A percentile compares a stretch with the other conserved stretches of the same genome.
These are phyloP conservation scores for Globisporangium splendens DNA, from an alignment of 352 stramenopile species.

Conservation along the genomic window DNA sequence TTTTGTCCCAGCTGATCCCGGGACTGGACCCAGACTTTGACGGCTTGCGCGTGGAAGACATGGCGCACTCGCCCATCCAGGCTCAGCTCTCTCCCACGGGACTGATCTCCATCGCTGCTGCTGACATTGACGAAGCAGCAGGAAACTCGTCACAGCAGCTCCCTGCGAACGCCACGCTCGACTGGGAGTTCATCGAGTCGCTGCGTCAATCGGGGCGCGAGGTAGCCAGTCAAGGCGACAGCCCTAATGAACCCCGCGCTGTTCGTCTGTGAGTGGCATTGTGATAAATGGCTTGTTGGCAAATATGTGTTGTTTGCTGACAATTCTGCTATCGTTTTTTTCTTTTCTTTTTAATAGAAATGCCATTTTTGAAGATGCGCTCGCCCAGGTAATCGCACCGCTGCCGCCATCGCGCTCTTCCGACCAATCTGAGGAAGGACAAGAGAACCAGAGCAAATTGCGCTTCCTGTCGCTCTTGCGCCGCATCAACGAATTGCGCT, in stretches of 20 bases:
- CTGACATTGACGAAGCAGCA: slow-evolving; percentile 73
- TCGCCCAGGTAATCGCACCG: slow-evolving; percentile 19
- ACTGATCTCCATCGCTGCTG: slow-evolving; percentile 80
- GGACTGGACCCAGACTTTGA: slow-evolving; percentile 41
- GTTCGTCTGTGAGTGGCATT: slow-evolving; percentile 3
- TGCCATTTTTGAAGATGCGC: slow-evolving; percentile 15
- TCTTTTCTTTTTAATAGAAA: slow-evolving; percentile 3
- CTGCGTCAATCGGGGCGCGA: slow-evolving; percentile 30
- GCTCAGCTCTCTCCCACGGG: slow-evolving; percentile 67
- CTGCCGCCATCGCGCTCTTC: slow-evolving; percentile 22
- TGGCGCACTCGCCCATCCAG: slow-evolving; percentile 38
- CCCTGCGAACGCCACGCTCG: slow-evolving; percentile 38
- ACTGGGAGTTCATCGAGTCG: slow-evolving; percentile 59
- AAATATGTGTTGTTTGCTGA: background rate
- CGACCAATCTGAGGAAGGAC: slow-evolving; percentile 13
- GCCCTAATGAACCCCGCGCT: slow-evolving; percentile 1
- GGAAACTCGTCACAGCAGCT: slow-evolving; percentile 22
- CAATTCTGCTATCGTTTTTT: background rate
- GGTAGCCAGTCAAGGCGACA: background rate
- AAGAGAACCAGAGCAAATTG: slow-evolving; percentile 50
- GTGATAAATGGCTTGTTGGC: background rate
- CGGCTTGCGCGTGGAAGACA: slow-evolving; percentile 37
- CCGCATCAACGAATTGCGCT: slow-evolving; percentile 82
- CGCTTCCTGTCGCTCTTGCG: slow-evolving; percentile 74
- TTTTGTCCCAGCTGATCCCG: slow-evolving; percentile 33